Conservation (phyloP, 805 yeast species). For the Clavispora vitiphila region DNA sequence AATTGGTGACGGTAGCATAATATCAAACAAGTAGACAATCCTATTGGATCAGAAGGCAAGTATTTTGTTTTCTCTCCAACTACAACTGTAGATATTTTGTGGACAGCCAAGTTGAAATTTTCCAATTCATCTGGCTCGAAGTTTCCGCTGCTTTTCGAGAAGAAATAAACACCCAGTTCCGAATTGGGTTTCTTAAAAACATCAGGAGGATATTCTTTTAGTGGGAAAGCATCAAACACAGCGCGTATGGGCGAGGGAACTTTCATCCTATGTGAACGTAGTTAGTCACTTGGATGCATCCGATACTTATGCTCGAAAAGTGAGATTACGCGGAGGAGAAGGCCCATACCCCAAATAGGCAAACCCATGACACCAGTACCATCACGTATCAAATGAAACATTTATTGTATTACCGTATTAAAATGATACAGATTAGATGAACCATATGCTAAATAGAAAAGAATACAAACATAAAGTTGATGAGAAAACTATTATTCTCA, state of each 20-base stretch:
- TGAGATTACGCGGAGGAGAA: background rate
- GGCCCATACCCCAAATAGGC: background rate
- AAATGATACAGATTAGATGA: background rate
- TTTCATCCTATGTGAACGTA: slow-evolving; percentile 9
- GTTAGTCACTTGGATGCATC: background rate
- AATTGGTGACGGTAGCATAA: slow-evolving; percentile 42
- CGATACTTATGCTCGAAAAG: background rate
- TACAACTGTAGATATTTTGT: slow-evolving; percentile 30
- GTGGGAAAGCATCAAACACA: slow-evolving; percentile 51
- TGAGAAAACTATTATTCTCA: background rate
- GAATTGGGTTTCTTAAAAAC: slow-evolving; percentile 12
- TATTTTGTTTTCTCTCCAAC: slow-evolving; percentile 16
- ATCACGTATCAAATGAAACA: slow-evolving; percentile 2
- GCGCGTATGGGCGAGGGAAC: slow-evolving; percentile 40
- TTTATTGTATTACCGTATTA: background rate
- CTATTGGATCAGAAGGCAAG: slow-evolving; percentile 56
- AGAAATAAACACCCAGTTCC: slow-evolving; percentile 4
- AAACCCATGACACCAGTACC: background rate
- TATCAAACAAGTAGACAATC: slow-evolving; percentile 43
- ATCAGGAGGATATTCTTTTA: slow-evolving; percentile 37
- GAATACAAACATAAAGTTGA: background rate
- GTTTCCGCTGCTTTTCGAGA: slow-evolving; percentile 13
- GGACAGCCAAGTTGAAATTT: slow-evolving; percentile 50
- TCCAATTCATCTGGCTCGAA: slow-evolving; percentile 10
- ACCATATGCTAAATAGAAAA: background rate